A percentile compares a stretch with the other conserved stretches of the same genome.
These are phyloP conservation scores for Eucalyptus tenuipes DNA, from an alignment of 345 rosid genomes.

Conservation along the genomic window DNA sequence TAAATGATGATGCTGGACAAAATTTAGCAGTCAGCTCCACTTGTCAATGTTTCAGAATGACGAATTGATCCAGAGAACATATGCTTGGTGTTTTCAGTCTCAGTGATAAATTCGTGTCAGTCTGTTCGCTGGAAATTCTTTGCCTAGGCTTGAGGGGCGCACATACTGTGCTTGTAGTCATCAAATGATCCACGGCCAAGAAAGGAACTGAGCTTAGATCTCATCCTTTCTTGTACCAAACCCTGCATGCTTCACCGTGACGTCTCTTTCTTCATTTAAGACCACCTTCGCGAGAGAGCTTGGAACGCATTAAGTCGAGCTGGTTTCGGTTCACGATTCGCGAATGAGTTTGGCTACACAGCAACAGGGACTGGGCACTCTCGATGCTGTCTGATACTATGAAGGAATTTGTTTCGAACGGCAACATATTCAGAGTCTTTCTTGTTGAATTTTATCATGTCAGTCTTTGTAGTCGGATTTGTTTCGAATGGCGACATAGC, in stretches of 20 bases:
- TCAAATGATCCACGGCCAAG: not conserved
- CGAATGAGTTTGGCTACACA: not conserved
- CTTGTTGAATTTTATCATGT: too few relatives aligned
- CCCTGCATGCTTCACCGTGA: not conserved
- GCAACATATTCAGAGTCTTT: not conserved
- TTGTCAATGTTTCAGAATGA: not conserved
- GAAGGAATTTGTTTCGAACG: not conserved
- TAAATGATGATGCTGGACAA: not conserved
- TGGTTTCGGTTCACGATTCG: not conserved
- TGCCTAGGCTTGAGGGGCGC: not conserved
- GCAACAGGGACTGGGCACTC: not conserved
- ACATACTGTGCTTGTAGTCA: not conserved
- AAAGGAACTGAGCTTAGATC: not conserved
- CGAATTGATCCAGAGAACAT: not conserved
- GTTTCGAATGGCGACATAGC: not conserved
- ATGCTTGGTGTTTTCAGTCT: not conserved
- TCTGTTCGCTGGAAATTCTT: not conserved
- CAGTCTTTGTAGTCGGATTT: too few relatives aligned
- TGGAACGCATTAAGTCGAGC: not conserved
- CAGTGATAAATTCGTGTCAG: not conserved
- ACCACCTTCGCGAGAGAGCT: not conserved
- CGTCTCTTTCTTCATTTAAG: not conserved
- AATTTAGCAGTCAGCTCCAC: not conserved
- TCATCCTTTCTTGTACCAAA: not conserved
- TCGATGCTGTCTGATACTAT: not conserved